A percentile compares a stretch with the other conserved stretches of the same genome.
These are phyloP conservation scores for Piromyces finnis DNA, from an alignment of 192 early-diverging fungal species.

Conservation along the genomic window DNA sequence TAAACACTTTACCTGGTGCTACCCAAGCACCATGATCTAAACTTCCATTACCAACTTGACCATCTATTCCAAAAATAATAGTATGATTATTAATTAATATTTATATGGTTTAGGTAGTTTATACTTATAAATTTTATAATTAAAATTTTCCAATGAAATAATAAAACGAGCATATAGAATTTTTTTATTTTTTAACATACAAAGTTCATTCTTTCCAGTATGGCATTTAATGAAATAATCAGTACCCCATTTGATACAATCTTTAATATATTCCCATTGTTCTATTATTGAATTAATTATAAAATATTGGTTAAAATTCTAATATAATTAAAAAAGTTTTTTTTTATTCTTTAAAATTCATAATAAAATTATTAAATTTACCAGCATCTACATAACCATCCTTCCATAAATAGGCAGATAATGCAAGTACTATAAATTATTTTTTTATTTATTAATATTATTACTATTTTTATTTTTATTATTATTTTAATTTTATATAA, in stretches of 20 bases:
- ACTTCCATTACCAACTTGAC: slow-evolving; percentile 20
- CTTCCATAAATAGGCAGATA: not conserved
- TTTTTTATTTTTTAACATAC: not conserved
- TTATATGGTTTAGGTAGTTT: no score
- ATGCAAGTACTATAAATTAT: not conserved
- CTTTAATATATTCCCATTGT: slow-evolving; percentile 16
- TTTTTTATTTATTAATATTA: not conserved
- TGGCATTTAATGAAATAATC: slow-evolving; percentile 42
- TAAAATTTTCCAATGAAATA: no score
- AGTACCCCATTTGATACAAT: slow-evolving; percentile 36
- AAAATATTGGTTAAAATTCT: not conserved
- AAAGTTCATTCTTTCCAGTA: slow-evolving; percentile 20
- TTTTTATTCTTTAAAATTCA: no score
- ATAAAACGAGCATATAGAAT: no score
- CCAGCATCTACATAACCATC: not conserved
- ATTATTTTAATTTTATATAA: no score
- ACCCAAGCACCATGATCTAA: slow-evolving; percentile 9
- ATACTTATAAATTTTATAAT: no score
- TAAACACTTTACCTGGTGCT: not conserved
- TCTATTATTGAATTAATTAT: slow-evolving; percentile 1
- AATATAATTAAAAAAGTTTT: not conserved
- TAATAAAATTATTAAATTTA: not conserved
- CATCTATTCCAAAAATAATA: slow-evolving; percentile 4
- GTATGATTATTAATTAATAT: no score
- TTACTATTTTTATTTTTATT: no score